A percentile compares a stretch with the other conserved stretches of the same genome.
These are phyloP conservation scores for Trichoderma atrobrunneum DNA, from an alignment of 2,329 filamentous ascomycete species.

Conservation along the genomic window DNA sequence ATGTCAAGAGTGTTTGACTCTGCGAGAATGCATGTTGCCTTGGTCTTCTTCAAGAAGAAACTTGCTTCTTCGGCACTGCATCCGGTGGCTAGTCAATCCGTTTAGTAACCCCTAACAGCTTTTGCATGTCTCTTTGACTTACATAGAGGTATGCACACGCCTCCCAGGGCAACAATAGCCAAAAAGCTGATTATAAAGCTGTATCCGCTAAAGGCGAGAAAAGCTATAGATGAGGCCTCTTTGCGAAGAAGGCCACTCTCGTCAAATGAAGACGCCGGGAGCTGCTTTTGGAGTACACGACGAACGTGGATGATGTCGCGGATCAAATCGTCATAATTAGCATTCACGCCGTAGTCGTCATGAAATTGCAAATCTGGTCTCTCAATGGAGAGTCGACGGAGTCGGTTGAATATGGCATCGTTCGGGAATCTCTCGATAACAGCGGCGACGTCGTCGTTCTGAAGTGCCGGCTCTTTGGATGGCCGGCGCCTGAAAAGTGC, in stretches of 20 bases:
- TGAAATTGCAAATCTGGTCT: not conserved
- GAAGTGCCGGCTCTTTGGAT: not conserved
- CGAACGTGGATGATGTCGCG: not conserved
- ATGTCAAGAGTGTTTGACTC: not conserved
- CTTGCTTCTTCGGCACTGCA: not conserved
- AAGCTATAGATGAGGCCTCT: not conserved
- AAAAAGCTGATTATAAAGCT: conserved; percentile 26
- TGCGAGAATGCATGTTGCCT: not conserved
- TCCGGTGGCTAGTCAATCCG: not conserved
- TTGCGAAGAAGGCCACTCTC: not conserved
- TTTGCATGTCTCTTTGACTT: not conserved
- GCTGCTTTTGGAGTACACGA: not conserved
- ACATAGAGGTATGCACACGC: conserved; percentile 23
- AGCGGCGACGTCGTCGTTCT: not conserved
- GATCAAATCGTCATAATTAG: not conserved
- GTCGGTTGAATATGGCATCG: not conserved
- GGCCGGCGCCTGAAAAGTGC: no score
- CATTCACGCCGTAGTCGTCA: not conserved
- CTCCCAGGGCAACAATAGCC: conserved; percentile 22
- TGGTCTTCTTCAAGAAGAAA: not conserved
- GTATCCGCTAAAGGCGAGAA: conserved; percentile 20
- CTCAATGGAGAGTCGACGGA: not conserved
- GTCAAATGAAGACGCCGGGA: not conserved
- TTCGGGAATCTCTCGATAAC: not conserved
- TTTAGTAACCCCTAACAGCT: not conserved